These are phyloP conservation scores for Coemansia sp. DNA, from an alignment of 192 early-diverging fungal species.

Conservation along the genomic window DNA sequence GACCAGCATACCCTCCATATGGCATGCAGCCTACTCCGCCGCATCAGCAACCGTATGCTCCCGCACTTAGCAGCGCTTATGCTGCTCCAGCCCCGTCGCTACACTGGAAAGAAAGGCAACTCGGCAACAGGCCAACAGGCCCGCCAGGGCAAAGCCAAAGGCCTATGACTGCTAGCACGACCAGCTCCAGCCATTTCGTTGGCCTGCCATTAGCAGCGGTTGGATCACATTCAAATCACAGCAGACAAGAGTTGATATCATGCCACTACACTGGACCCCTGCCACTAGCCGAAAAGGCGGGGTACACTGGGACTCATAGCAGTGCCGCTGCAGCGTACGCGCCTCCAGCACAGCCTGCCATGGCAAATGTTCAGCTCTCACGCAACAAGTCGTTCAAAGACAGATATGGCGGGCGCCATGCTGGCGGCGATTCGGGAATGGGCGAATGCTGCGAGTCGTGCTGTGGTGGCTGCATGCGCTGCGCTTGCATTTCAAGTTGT, in stretches of 20 bases:
- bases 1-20: not conserved
- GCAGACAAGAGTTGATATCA: constrained; percentile 25
- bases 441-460: constrained; percentile 49
- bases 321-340: constrained; percentile 17
- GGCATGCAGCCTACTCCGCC: not conserved
- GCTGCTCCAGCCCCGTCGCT: not conserved
- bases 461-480: constrained; percentile 41
- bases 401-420: constrained; percentile 28
- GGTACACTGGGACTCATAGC: not conserved
- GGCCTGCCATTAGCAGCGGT: constrained; percentile 1
- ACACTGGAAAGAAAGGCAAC: not conserved
- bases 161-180: constrained; percentile 16
- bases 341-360: constrained; percentile 27
- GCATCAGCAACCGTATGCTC: not conserved
- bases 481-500: constrained; percentile 23
- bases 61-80: not conserved
- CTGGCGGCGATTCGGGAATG: constrained; percentile 48
- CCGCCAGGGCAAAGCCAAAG: not conserved
- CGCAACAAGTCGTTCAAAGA: constrained; percentile 43
- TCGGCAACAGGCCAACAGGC: too few species aligned
- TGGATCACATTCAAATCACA: constrained; percentile 16
- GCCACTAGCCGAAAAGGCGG: not conserved
- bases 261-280: not conserved
- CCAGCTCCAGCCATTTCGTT: constrained; percentile 15
- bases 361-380: constrained; percentile 12